Conservation (phyloP, 345 rosid species). For the Limnanthes douglasii region DNA sequence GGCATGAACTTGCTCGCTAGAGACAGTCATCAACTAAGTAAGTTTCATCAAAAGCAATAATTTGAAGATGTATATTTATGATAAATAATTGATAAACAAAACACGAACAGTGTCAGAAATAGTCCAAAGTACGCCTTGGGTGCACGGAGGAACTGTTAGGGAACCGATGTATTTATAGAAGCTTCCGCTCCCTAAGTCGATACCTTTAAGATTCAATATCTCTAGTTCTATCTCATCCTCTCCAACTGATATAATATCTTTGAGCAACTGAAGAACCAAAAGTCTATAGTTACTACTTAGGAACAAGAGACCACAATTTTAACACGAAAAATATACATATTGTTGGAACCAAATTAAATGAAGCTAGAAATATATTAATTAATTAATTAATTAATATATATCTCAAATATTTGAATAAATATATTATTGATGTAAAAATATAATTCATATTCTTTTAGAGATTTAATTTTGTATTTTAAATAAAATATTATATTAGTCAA, state of each 20-base stretch:
- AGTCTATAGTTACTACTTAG: not conserved
- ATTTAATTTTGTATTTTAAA: no score
- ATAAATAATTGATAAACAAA: not conserved
- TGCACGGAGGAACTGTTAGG: conserved; percentile 64
- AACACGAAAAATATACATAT: not conserved
- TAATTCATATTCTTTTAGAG: no score
- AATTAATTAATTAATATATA: no score
- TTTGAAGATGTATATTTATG: not conserved
- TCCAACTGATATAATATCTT: conserved; percentile 16
- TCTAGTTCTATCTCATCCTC: conserved; percentile 19
- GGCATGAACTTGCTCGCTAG: conserved; percentile 39
- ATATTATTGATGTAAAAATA: no score
- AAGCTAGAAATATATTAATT: no score
- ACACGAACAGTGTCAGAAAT: conserved; percentile 22
- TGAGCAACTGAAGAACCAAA: conserved; percentile 19
- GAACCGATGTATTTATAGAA: conserved; percentile 60
- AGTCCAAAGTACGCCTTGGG: conserved; percentile 68
- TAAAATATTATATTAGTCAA: no score
- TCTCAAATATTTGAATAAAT: no score
- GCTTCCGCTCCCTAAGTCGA: conserved; percentile 30
- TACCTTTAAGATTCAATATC: conserved; percentile 29
- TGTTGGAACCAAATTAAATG: no score
- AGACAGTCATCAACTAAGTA: conserved; percentile 43
- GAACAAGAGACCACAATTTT: not conserved
- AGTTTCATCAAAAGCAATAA: not conserved